Base-by-base conservation (phyloP, 345 rosid species). In the Salix arbutifolia region DNA sequence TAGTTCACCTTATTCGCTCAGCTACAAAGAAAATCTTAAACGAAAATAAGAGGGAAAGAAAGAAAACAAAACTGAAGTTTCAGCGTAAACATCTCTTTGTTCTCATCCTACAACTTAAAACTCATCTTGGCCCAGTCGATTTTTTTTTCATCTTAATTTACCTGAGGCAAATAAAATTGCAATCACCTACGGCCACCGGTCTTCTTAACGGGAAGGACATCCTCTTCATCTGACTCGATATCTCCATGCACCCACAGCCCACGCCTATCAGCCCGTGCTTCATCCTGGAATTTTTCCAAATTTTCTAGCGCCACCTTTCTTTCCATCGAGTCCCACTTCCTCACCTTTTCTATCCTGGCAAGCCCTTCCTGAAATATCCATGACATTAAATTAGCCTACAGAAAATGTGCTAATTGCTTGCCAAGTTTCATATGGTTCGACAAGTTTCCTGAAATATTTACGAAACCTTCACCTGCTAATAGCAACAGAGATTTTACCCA, bases 221-320 rank as follows among this genome's bases (percentile, higher is more conserved):
- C 99, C 85, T 96, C 99, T 28, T 96, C 99, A 44, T 96, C 99
- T 1, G 99, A 96, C 76, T 90, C 82, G 17, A 96, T 79, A 80
- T 96, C 99, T 53, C 99, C 99, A 8, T 96, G 92, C 78, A 87
- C 86, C 99, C 99, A 96, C 67, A 96, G 92, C 70, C 96, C 92
- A 0, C 83, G 79, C 85, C 99, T 87, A 23, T 70, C 84, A 14
- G 87, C 83, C 60, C 91, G 87, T 42, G 99, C 99, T 78, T 91
- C 90, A 1, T 88, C 90, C 89, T 94, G 99, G 79, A 83, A 88
- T 77, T 82, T 86, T 82, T 96, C 98, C 81, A 96, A 82, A 46
- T 82, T 88, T 65, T 91, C 92, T 12, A 96, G 90, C 74, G 89
- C 87, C 1, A 82, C 82, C 78, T 87, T 85, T 76, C 89, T 90